Base-by-base conservation (phyloP, 2,329 filamentous ascomycete species). In the Colletotrichum camelliae region DNA sequence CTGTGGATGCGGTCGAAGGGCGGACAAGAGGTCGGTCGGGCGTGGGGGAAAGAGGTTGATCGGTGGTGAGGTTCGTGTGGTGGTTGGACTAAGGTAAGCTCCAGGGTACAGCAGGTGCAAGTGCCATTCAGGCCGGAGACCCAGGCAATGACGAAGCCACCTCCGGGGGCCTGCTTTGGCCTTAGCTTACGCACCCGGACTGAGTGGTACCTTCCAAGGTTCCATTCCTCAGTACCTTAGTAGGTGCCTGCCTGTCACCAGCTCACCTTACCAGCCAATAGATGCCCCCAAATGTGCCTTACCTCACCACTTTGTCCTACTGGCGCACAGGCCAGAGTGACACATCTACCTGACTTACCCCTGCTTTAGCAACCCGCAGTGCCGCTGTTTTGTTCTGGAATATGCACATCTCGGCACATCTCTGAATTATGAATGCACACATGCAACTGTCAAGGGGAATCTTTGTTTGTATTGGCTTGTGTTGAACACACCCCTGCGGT, bases 131-230 rank as follows among this genome's bases (percentile, higher is more conserved):
- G 13, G 69, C 70, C 37, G 58, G 70, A 74, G 74, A 43, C 33
- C 48, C 73, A 68, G 74, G 64, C 74, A 76, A 76, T 76, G 74
- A 76, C 70, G 74, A 76, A 74, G 74, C 70, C 74, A 69, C 70
- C 65, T 73, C 70, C 68, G 35, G 57, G 39, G 43, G 21, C 52
- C 70, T 64, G 69, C 37, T 72, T 48, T 61, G 24, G 57, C 67
- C 52, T 64, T 64, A 55, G 5, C 43, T 72, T 69, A 70, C 72
- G 61, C 68, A 72, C 62, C 55, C 68, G 61, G 72, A 52, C 48
- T 48, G 55, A 52, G 60, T 66, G 43, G 69, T 60, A 64, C 60
- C 31, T 65, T 27, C n/a, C n/a, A n/a, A n/a, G n/a, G n/a, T n/a
- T n/a, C 21, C 43, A 13, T 35, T 16, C 9, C 43, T 21, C 12